Evolutionary conservation across 2,329 filamentous ascomycete species (phyloP), one percentile per base, ranked within the genome.

Genomic region (Dothistroma septosporum): DNA sequence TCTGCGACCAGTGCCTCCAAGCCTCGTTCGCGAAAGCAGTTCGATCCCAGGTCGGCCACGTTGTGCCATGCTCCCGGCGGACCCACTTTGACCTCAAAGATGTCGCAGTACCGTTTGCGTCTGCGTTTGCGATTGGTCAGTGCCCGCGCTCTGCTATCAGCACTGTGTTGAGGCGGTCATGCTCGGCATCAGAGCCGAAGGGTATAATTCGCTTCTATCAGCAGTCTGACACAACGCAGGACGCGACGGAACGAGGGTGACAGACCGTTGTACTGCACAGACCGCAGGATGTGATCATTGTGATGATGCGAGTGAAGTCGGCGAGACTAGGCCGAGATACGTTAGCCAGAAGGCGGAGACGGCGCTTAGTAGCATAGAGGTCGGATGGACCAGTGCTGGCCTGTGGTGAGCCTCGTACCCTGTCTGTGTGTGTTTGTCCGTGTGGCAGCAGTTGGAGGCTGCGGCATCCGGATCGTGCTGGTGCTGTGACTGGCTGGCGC

Each of bases 261-360:
- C 24, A 35, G 35, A 44, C 28, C 5, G 46, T 4, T 10, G 46
- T 6, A 4, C 46, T 6, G 49, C 22, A 37, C 37, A 55, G 22
- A 55, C 12, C 35, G n/a, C n/a, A n/a, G n/a, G n/a, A n/a, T n/a
- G n/a, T n/a, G n/a, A n/a, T n/a, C n/a, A 55, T 41, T 53, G 55
- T 57, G 55, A 57, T 49, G 50, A 49, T 49, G 41, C 55, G 31
- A 57, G 55, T 35, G 55, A 48, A 24, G 35, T 33, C 32, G 22
- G n/a, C 22, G 35, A 24, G 3, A 12, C 22, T 44, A 21, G 19
- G 55, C 16, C 12, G 24, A 19, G n/a, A 5, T 5, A 14, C 11
- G 44, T 35, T 35, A 33, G 46, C 24, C 21, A 31, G 24, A 28
- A 3, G 24, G 49, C 41, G 12, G 41, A 28, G 28, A 32, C 28